phyloP scores from a whole-genome alignment of 441 rosid species.

The Euphorbia celastroides region DNA sequence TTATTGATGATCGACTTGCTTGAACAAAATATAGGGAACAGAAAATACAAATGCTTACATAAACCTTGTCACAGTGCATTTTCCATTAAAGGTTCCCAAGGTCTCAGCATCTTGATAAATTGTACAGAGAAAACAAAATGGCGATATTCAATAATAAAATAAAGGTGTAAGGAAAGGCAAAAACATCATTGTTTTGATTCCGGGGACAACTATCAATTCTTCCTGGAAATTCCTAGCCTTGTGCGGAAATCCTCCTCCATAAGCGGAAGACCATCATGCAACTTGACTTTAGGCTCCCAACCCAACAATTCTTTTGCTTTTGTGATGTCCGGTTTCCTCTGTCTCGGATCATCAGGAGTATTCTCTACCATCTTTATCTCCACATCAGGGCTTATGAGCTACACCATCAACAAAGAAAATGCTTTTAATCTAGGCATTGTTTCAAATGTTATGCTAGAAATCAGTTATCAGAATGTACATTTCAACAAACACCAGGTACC shows the following conservation, averaged over 20 bases:
- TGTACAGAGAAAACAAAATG: background rate
- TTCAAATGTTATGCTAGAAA: too few relatives aligned
- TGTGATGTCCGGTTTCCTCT: slow-evolving; percentile 84
- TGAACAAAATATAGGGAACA: slow-evolving; percentile 20
- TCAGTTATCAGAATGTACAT: too few relatives aligned
- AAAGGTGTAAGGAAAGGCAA: slow-evolving; percentile 3
- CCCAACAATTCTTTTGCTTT: slow-evolving; percentile 80
- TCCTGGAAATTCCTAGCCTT: slow-evolving; percentile 59
- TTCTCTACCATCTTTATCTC: slow-evolving; percentile 79
- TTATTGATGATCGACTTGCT: slow-evolving; percentile 1
- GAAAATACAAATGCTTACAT: background rate
- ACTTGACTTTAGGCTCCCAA: slow-evolving; percentile 90
- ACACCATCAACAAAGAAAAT: slow-evolving; percentile 1
- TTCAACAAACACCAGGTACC: too few relatives aligned
- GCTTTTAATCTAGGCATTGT: too few relatives aligned
- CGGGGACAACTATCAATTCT: too few relatives aligned
- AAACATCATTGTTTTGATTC: too few relatives aligned
- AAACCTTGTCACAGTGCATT: background rate
- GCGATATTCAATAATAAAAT: slow-evolving; percentile 11
- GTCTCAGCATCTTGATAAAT: slow-evolving; percentile 1
- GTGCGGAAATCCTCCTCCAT: slow-evolving; percentile 90
- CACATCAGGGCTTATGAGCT: slow-evolving; percentile 75
- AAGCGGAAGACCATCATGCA: slow-evolving; percentile 83
- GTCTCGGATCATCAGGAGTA: slow-evolving; percentile 93
- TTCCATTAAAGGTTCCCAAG: background rate